Evolutionary conservation across 352 stramenopile genomes (phyloP).

Genomic region (Peronosclerospora sorghi): DNA sequence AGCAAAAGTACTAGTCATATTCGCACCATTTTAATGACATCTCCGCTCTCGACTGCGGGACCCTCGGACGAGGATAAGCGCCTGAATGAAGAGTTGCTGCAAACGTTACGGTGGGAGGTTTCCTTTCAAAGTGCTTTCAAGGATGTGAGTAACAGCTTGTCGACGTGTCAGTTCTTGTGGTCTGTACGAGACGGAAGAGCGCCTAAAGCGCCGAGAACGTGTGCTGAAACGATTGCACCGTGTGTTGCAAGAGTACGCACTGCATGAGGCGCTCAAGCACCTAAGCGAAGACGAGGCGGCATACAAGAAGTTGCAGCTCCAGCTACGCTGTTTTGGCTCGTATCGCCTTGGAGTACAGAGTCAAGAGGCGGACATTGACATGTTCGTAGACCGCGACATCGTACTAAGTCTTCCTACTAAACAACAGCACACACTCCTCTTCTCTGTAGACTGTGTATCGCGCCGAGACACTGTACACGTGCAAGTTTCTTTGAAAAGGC

Average conservation of each 20-base stretch:
- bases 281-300: slow-evolving; percentile 11
- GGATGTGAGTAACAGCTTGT: background rate
- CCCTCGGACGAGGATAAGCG: slow-evolving; percentile 55
- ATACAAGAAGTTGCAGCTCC: slow-evolving; percentile 18
- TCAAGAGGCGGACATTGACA: slow-evolving; percentile 78
- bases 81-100: slow-evolving; percentile 54
- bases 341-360: slow-evolving; percentile 81
- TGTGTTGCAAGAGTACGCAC: slow-evolving; percentile 69
- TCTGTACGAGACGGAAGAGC: slow-evolving; percentile 68
- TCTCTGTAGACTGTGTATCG: slow-evolving; percentile 60
- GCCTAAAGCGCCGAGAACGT: slow-evolving; percentile 43
- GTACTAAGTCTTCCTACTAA: background rate
- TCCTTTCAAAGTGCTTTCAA: background rate
- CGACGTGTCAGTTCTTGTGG: slow-evolving; percentile 28
- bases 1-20: too few relatives aligned
- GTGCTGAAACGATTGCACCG: slow-evolving; percentile 52
- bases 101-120: slow-evolving; percentile 38
- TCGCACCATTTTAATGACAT: too few relatives aligned
- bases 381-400: slow-evolving; percentile 21
- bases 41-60: slow-evolving; percentile 55
- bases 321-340: slow-evolving; percentile 89
- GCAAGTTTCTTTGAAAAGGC: slow-evolving; percentile 85
- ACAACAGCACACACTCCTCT: too few relatives aligned
- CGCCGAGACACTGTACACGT: slow-evolving; percentile 67
- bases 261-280: slow-evolving; percentile 31